These are phyloP conservation scores for Fusarium begoniae DNA, from an alignment of 2,329 filamentous ascomycete species.

Conservation along the genomic window DNA sequence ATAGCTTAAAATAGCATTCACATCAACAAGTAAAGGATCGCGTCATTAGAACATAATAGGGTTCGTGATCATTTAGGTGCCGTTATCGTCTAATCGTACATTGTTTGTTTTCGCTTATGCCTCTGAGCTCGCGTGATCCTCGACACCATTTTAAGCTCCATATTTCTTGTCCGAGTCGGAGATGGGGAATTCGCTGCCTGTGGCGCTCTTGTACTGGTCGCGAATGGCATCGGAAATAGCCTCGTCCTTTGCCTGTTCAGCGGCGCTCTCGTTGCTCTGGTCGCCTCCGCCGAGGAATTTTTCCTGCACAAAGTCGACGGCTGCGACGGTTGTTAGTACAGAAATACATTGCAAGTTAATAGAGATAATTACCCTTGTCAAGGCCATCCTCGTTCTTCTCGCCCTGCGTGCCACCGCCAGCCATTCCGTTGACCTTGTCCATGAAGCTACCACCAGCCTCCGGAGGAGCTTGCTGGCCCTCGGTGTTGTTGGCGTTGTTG, in stretches of 20 bases:
- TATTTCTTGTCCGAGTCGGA: slow-evolving; percentile 69
- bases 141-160: slow-evolving; percentile 28
- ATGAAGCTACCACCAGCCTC: slow-evolving; percentile 60
- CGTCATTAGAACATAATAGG: neutral
- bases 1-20: neutral
- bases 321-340: slow-evolving; percentile 51
- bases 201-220: slow-evolving; percentile 72
- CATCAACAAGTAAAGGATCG: neutral
- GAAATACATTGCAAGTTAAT: accelerated
- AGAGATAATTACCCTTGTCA: slow-evolving; percentile 73
- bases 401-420: slow-evolving; percentile 76
- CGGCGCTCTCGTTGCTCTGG: slow-evolving; percentile 76
- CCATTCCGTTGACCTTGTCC: slow-evolving; percentile 75
- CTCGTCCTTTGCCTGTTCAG: slow-evolving; percentile 87
- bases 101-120: neutral
- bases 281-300: slow-evolving; percentile 74
- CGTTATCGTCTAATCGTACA: slow-evolving; percentile 7
- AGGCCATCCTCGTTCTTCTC: slow-evolving; percentile 87
- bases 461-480: slow-evolving; percentile 41
- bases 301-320: slow-evolving; percentile 81
- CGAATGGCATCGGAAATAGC: slow-evolving; percentile 79
- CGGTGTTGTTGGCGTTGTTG: slow-evolving; percentile 32
- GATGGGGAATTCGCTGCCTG: slow-evolving; percentile 75
- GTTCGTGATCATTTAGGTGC: slow-evolving; percentile 8
- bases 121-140: neutral